Percentiles rank a stretch among this genome's conserved stretches.
phyloP scores from a whole-genome alignment of 2,329 filamentous ascomycete genomes.

The Pseudogymnoascus sp. region DNA sequence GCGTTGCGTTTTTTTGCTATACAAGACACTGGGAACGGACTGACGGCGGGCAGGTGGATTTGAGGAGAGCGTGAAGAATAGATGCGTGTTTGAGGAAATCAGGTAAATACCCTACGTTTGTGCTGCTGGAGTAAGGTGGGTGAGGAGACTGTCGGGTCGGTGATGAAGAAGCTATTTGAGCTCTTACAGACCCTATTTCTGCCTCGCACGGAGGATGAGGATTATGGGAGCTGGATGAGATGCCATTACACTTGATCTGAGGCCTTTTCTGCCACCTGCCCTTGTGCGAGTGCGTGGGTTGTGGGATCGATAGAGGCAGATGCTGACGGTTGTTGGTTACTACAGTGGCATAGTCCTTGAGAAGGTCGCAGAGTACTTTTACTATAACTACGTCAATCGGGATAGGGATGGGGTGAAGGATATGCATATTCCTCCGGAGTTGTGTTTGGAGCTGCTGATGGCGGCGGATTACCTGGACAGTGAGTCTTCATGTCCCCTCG shows the following conservation, averaged over 20 bases:
- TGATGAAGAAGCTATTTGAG: constrained; percentile 16
- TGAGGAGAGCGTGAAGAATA: constrained; percentile 55
- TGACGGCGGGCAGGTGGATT: constrained; percentile 48
- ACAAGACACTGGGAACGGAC: constrained; percentile 11
- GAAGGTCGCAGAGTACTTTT: constrained; percentile 76
- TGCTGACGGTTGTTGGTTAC: constrained; percentile 13
- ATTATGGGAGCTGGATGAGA: constrained; percentile 29
- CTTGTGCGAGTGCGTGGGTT: constrained; percentile 2
- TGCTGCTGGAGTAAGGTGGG: background rate
- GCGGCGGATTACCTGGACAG: constrained; percentile 70
- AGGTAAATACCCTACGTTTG: constrained; percentile 45
- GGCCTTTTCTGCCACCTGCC: constrained; percentile 22
- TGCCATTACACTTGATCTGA: constrained; percentile 62
- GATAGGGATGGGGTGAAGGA: constrained; percentile 68
- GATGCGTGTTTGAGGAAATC: constrained; percentile 65
- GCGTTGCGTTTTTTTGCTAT: constrained; percentile 17
- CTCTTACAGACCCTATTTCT: constrained; percentile 29
- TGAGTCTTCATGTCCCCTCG: constrained; percentile 29
- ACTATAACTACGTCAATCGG: constrained; percentile 71
- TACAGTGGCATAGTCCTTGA: constrained; percentile 66
- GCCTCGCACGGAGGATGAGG: constrained; percentile 14
- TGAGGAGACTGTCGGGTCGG: constrained; percentile 4
- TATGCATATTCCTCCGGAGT: constrained; percentile 72
- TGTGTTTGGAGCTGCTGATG: constrained; percentile 71
- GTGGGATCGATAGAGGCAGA: constrained; percentile 7